Evolutionary conservation across 1,139 yeast genomes (phyloP), one percentile per base, ranked within the genome.

Genomic region (Candida sojae): DNA sequence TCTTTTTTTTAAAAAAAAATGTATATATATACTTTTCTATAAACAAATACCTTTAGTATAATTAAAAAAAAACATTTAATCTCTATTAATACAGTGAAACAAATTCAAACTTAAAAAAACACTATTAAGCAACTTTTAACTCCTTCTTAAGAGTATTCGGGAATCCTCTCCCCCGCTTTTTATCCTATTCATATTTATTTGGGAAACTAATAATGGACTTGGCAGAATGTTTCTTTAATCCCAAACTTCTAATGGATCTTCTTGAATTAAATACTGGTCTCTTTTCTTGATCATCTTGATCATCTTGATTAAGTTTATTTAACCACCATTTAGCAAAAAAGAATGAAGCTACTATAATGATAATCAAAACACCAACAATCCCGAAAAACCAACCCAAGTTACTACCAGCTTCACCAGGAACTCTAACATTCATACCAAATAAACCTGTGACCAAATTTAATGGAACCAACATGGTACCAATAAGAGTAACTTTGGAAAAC

Each of bases 351-450:
- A 35, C 12, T 13, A 77, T 70, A 38, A 78, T 55, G 29, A 58
- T 48, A 3, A 68, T 57, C 71, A 73, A 68, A 6, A 68, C 68
- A 3, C 73, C 79, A 33, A 72, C 48, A 44, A 71, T 70, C 2
- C 75, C 74, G 46, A 68, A 69, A 48, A 70, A 71, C 75, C 75
- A 70, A 4, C 48, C 55, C 8, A 60, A 54, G 4, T 51, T 46
- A 1, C 57, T 61, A n/a, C 13, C 46, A 6, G 62, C 73, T 56
- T 80, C 70, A 11, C 97, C 97, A 0, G 98, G 98, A 21, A 92
- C 91, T 17, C 61, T 68, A 13, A 93, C 98, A 66, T 93, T 93
- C 99, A 93, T 93, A 59, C 99, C 98, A 68, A 92, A 93, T 53
- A 92, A 66, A 64, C 98, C 97, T 1, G 98, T 91, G 34, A 93